These are phyloP conservation scores for Arxiozyma heterogenica DNA, from an alignment of 1,139 yeast species.

Conservation along the genomic window DNA sequence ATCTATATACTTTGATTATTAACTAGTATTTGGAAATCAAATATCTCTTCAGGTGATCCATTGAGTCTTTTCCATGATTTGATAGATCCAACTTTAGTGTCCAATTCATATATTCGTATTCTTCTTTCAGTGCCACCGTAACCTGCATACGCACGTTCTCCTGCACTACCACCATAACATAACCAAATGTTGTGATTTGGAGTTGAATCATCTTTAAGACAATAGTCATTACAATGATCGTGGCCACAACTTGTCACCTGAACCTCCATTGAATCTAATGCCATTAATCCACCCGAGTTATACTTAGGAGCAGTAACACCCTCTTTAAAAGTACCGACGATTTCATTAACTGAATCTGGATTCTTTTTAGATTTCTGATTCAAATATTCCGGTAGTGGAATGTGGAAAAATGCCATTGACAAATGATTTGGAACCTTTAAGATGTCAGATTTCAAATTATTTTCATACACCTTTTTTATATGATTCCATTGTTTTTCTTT, in stretches of 20 bases:
- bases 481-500: constrained; percentile 63
- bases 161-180: constrained; percentile 89
- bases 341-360: constrained; percentile 30
- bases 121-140: constrained; percentile 79
- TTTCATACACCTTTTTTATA: constrained; percentile 36
- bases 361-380: constrained; percentile 31
- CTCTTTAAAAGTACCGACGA: constrained; percentile 58
- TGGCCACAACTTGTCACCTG: constrained; percentile 24
- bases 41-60: constrained; percentile 38
- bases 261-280: constrained; percentile 57
- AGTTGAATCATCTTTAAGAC: constrained; percentile 30
- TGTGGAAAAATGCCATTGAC: constrained; percentile 88
- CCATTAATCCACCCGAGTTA: constrained; percentile 55
- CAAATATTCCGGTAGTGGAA: constrained; percentile 78
- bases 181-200: constrained; percentile 54
- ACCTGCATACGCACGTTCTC: constrained; percentile 93
- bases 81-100: constrained; percentile 45
- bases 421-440: constrained; percentile 39
- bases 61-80: constrained; percentile 66
- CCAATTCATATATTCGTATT: constrained; percentile 59
- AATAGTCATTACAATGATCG: background rate
- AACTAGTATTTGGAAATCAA: constrained; percentile 57
- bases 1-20: background rate
- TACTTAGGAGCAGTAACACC: constrained; percentile 68
- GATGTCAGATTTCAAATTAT: constrained; percentile 18